A percentile compares a stretch with the other conserved stretches of the same genome.
Evolutionary conservation across 208 protist genomes (phyloP).

Genomic region (Trypanosoma grayi): DNA sequence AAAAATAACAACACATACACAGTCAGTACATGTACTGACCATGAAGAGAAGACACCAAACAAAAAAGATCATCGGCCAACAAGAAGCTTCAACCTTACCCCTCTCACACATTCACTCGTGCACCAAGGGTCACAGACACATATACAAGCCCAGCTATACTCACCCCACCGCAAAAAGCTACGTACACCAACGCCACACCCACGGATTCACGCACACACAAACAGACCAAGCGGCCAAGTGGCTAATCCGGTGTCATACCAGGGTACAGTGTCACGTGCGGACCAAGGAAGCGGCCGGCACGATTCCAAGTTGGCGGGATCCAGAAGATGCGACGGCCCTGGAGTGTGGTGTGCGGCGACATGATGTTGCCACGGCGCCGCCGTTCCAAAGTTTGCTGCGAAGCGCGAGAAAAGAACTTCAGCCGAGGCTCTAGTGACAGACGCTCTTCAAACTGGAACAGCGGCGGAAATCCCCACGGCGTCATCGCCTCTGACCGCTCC

Average conservation of each 20-base stretch:
- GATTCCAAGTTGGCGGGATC: constrained; percentile 89
- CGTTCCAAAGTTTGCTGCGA: constrained; percentile 79
- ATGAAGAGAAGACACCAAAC: too few relatives aligned
- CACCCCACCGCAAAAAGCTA: too few relatives aligned
- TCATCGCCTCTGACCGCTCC: constrained; percentile 89
- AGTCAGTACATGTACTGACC: not conserved
- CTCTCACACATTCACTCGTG: too few relatives aligned
- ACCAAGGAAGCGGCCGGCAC: constrained; percentile 70
- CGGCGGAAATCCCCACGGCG: constrained; percentile 90
- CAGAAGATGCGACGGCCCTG: constrained; percentile 83
- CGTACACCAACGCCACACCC: too few relatives aligned
- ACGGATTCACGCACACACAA: too few relatives aligned
- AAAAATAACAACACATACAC: not conserved
- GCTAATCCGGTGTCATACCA: constrained; percentile 80
- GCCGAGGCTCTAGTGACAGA: constrained; percentile 75
- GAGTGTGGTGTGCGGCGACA: constrained; percentile 72
- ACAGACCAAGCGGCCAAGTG: not conserved
- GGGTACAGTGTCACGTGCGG: constrained; percentile 87
- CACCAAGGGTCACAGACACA: too few relatives aligned
- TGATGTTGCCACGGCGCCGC: constrained; percentile 62
- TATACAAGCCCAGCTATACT: too few relatives aligned
- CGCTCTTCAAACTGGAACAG: constrained; percentile 92
- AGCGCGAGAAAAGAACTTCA: constrained; percentile 84
- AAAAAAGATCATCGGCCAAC: too few relatives aligned
- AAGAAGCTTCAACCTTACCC: too few relatives aligned